Conservation (phyloP, 148 eudicot species). For the Cornus controversa region DNA sequence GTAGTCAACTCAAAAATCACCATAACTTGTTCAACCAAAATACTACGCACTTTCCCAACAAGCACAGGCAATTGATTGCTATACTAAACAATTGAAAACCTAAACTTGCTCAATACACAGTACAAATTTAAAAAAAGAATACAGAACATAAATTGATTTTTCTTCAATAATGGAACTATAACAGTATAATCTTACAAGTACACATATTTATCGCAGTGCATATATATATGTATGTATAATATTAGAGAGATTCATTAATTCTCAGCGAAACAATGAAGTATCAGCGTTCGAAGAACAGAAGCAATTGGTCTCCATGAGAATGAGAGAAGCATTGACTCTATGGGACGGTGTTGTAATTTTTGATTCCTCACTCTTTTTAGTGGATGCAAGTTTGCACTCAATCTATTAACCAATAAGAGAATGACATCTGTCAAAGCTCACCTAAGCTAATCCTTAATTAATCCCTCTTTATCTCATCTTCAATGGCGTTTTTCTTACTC, state of each 20-base stretch:
- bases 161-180: background rate
- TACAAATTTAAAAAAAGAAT: background rate
- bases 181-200: too few relatives aligned
- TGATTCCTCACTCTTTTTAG: too few relatives aligned
- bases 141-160: too few relatives aligned
- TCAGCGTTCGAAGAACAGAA: too few relatives aligned
- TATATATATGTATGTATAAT: too few relatives aligned
- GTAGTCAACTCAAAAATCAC: too few relatives aligned
- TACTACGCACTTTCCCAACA: background rate
- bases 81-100: background rate
- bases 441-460: slow-evolving; percentile 20
- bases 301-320: background rate
- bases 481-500: background rate
- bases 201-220: background rate
- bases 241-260: too few relatives aligned
- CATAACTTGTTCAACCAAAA: background rate
- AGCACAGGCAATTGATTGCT: background rate
- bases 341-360: too few relatives aligned
- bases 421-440: too few relatives aligned
- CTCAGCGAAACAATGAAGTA: background rate
- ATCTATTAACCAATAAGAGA: too few relatives aligned
- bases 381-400: too few relatives aligned
- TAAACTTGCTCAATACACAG: background rate
- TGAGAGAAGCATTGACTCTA: too few relatives aligned
- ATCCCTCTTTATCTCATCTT: background rate